phyloP scores from a whole-genome alignment of 306 rosid species.

The Adenanthera pavonina region DNA sequence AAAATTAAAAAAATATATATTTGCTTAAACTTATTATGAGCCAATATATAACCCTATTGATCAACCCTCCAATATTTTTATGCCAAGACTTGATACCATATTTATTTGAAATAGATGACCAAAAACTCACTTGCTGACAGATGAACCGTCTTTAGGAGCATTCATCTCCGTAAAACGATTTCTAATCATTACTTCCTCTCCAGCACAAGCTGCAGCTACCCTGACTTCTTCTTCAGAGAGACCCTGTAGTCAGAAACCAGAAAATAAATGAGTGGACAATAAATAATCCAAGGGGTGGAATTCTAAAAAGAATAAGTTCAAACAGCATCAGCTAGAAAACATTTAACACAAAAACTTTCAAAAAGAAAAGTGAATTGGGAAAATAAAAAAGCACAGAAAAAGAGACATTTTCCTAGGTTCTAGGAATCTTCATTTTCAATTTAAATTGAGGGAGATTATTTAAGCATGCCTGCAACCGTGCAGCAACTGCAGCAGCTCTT shows the following conservation, averaged over 20 bases:
- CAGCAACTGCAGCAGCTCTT: conserved; percentile 86
- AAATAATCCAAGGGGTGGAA: not conserved
- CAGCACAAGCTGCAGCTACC: conserved; percentile 94
- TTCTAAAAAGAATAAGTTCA: not conserved
- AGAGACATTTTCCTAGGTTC: conserved; percentile 2
- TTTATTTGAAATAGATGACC: not conserved
- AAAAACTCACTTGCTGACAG: conserved; percentile 82
- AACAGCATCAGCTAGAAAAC: conserved; percentile 1
- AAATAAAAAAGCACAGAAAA: not conserved
- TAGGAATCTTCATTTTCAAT: not conserved
- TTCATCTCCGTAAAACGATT: conserved; percentile 93
- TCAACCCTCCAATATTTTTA: not conserved
- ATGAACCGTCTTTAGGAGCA: conserved; percentile 89
- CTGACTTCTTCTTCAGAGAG: conserved; percentile 99
- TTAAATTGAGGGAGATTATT: not conserved
- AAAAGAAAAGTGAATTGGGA: not conserved
- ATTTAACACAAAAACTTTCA: conserved; percentile 15
- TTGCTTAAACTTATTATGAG: conserved; percentile 19
- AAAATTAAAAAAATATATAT: not conserved
- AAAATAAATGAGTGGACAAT: conserved; percentile 35
- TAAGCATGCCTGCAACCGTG: conserved; percentile 80
- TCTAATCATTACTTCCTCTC: conserved; percentile 96
- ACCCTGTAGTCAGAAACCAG: conserved; percentile 67
- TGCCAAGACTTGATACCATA: conserved; percentile 32
- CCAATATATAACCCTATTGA: conserved; percentile 3